Evolutionary conservation across 495 filamentous ascomycete genomes (phyloP), one percentile per base, ranked within the genome.

Genomic region (Xylaria venustula): DNA sequence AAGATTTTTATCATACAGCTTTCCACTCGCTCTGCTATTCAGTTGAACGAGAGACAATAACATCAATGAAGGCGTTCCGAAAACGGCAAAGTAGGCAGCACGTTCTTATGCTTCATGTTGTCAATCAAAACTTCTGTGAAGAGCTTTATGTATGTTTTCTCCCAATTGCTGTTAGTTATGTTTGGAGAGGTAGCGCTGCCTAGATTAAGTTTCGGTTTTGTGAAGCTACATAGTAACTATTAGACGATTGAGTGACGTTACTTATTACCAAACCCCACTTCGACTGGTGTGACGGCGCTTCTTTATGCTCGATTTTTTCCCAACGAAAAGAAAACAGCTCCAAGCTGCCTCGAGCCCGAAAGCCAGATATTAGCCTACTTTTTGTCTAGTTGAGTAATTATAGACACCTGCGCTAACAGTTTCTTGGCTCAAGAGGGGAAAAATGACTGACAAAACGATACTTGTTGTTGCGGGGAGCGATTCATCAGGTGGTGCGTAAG

Each of bases 391-490:
- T 42, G 26, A 17, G 15, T 12, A 41, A 22, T 23, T 19, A 14
- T 41, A 40, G 4, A 22, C n/a, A 50, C 0, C 15, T 41, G 36
- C 20, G 3, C 34, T 19, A 36, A 14, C 0, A 11, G 17, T 30
- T 11, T 34, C 22, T 48, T 26, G 3, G n/a, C 26, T n/a, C n/a
- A n/a, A n/a, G n/a, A n/a, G n/a, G n/a, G n/a, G n/a, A n/a, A 45
- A 45, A 45, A 75, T 66, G 71, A 63, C 51, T 23, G 47, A 73
- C 59, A 79, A 80, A 63, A 78, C 84, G 55, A 85, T 95, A 42
- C 78, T 96, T 32, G 83, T 93, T 25, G 91, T 96, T 63, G 91
- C 91, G 37, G 91, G 91, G 51, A 93, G 90, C 22, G 91, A 96
- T 69, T 88, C 88, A 68, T 93, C 90, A 15, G 91, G 91, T 59